Evolutionary conservation across 306 rosid genomes (phyloP).

Genomic region (Cucumis hystrix): DNA sequence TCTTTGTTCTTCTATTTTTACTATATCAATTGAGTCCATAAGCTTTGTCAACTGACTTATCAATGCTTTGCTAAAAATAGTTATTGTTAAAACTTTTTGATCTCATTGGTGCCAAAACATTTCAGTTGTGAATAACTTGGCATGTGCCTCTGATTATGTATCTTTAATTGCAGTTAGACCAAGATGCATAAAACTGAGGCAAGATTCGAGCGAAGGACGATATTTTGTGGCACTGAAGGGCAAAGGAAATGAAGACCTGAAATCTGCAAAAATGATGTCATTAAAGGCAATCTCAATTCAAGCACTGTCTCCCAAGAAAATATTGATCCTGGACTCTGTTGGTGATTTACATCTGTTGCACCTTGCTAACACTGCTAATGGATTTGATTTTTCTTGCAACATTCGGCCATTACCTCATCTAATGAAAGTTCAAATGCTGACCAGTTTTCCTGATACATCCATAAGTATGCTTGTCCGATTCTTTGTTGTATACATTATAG

Average conservation of each 20-base stretch:
- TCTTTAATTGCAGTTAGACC: slow-evolving; percentile 46
- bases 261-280: slow-evolving; percentile 22
- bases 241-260: slow-evolving; percentile 26
- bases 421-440: slow-evolving; percentile 51
- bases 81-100: background rate
- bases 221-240: slow-evolving; percentile 52
- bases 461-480: slow-evolving; percentile 30
- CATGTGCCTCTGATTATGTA: slow-evolving; percentile 17
- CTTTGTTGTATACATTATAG: background rate
- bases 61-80: background rate
- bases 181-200: slow-evolving; percentile 36
- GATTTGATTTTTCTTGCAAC: slow-evolving; percentile 34
- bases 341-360: slow-evolving; percentile 62
- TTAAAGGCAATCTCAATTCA: slow-evolving; percentile 61
- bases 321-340: slow-evolving; percentile 57
- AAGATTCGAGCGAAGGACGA: slow-evolving; percentile 34
- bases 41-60: background rate
- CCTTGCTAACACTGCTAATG: slow-evolving; percentile 36
- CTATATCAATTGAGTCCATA: background rate
- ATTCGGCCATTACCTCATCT: slow-evolving; percentile 42
- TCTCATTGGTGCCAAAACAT: slow-evolving; percentile 2
- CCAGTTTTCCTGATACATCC: slow-evolving; percentile 53
- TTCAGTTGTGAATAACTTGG: background rate
- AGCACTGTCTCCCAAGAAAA: slow-evolving; percentile 49
- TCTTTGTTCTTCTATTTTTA: background rate